These are phyloP conservation scores for Agaricus blazei DNA, from an alignment of 768 basidiomycete species.

Conservation along the genomic window DNA sequence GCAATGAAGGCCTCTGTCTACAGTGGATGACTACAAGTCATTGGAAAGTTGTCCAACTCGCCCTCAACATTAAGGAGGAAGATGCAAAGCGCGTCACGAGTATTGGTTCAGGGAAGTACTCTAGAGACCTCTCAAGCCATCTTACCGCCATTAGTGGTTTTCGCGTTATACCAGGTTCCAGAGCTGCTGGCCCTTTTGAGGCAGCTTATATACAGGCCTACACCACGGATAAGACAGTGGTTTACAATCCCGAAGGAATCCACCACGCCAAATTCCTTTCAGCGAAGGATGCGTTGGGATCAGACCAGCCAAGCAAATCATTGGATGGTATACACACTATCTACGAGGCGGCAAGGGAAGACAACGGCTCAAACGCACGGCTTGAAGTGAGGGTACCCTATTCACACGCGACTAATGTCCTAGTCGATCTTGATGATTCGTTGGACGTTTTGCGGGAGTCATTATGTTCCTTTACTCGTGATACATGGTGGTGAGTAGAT, in stretches of 20 bases:
- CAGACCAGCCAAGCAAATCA: not conserved
- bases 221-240: conserved; percentile 16
- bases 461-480: not conserved
- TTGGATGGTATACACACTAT: not conserved
- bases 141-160: conserved; percentile 13
- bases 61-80: not conserved
- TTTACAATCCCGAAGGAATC: conserved; percentile 7
- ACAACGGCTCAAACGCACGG: not conserved
- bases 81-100: conserved; percentile 4
- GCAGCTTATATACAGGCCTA: conserved; percentile 14
- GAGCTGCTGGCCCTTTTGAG: conserved; percentile 6
- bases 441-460: not conserved
- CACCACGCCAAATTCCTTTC: conserved; percentile 10
- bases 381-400: conserved; percentile 11
- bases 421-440: not conserved
- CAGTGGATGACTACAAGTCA: conserved; percentile 11
- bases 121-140: conserved; percentile 12
- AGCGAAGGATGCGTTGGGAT: not conserved
- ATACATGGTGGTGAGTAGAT: conserved; percentile 8
- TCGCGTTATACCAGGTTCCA: conserved; percentile 10
- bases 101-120: conserved; percentile 10
- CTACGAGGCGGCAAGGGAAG: not conserved
- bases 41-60: not conserved
- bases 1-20: conserved; percentile 4
- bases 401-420: not conserved